These are phyloP conservation scores for Amoebophrya sp. DNA, from an alignment of 169 alveolate species.

Conservation along the genomic window DNA sequence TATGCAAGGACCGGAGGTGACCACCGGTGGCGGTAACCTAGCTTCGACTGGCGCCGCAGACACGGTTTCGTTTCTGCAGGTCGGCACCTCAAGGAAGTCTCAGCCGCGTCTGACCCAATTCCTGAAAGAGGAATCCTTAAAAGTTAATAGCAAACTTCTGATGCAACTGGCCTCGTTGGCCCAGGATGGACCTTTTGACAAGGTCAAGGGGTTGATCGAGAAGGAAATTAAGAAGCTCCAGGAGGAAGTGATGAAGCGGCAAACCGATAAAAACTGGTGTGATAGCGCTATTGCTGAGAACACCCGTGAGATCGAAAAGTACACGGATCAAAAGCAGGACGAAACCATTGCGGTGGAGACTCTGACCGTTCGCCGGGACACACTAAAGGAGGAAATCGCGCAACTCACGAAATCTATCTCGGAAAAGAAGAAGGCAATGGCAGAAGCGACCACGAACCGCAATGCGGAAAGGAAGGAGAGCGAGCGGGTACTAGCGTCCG, in stretches of 20 bases:
- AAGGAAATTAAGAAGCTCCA: conserved; percentile 9
- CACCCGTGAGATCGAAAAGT: conserved; percentile 18
- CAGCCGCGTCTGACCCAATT: background rate
- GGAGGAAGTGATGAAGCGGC: background rate
- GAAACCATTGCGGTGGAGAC: background rate
- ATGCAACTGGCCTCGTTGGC: conserved; percentile 7
- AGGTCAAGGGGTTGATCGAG: conserved; percentile 17
- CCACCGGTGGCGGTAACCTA: background rate
- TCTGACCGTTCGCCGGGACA: background rate
- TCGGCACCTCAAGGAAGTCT: background rate
- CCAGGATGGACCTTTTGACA: conserved; percentile 3
- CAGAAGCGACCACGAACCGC: background rate
- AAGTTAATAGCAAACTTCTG: background rate
- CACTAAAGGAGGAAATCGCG: background rate
- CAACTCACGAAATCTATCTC: background rate
- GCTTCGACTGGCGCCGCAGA: background rate
- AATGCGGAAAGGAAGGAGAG: conserved; percentile 6
- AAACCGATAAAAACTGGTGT: conserved; percentile 8
- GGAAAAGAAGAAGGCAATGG: background rate
- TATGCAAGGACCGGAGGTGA: background rate
- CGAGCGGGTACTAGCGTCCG: too few species aligned
- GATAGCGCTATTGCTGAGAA: background rate
- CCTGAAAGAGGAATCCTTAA: background rate
- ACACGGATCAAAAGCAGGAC: background rate
- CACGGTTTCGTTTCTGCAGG: background rate